These are phyloP conservation scores for Boechera divaricarpa DNA, from an alignment of 345 rosid genomes.

Conservation along the genomic window DNA sequence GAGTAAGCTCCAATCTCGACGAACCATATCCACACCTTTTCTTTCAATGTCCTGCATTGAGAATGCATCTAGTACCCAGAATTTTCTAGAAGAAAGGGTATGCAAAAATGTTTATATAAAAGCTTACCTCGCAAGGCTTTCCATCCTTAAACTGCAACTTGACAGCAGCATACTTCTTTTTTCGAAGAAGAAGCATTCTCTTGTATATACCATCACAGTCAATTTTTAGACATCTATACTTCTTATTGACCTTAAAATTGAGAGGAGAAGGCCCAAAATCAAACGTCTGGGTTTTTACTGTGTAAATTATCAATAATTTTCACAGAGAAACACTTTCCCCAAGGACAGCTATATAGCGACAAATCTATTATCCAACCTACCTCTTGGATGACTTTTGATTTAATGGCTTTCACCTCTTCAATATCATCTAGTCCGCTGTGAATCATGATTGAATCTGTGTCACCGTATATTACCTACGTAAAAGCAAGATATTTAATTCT, in stretches of 20 bases:
- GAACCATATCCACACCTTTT: slow-evolving; percentile 99
- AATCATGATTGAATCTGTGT: slow-evolving; percentile 99
- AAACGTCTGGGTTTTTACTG: slow-evolving; percentile 10
- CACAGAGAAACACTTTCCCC: background rate
- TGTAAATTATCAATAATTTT: background rate
- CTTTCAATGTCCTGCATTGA: slow-evolving; percentile 88
- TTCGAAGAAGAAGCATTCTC: slow-evolving; percentile 97
- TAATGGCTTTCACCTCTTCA: slow-evolving; percentile 74
- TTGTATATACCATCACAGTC: slow-evolving; percentile 96
- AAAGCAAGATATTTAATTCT: slow-evolving; percentile 40
- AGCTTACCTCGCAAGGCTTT: slow-evolving; percentile 68
- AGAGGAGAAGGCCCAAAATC: slow-evolving; percentile 34
- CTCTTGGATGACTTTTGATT: slow-evolving; percentile 92
- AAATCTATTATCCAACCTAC: slow-evolving; percentile 51
- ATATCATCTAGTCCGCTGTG: slow-evolving; percentile 90
- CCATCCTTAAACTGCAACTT: slow-evolving; percentile 86
- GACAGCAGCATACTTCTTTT: slow-evolving; percentile 99
- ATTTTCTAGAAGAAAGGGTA: slow-evolving; percentile 26
- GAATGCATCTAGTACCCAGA: slow-evolving; percentile 39
- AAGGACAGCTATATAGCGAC: slow-evolving; percentile 8
- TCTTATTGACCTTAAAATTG: slow-evolving; percentile 83
- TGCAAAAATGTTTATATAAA: slow-evolving; percentile 9
- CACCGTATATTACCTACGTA: slow-evolving; percentile 93
- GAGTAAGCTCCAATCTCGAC: slow-evolving; percentile 97
- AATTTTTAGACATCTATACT: slow-evolving; percentile 86